These are phyloP conservation scores for Penicillium arizonense DNA, from an alignment of 495 filamentous ascomycete species.

Conservation along the genomic window DNA sequence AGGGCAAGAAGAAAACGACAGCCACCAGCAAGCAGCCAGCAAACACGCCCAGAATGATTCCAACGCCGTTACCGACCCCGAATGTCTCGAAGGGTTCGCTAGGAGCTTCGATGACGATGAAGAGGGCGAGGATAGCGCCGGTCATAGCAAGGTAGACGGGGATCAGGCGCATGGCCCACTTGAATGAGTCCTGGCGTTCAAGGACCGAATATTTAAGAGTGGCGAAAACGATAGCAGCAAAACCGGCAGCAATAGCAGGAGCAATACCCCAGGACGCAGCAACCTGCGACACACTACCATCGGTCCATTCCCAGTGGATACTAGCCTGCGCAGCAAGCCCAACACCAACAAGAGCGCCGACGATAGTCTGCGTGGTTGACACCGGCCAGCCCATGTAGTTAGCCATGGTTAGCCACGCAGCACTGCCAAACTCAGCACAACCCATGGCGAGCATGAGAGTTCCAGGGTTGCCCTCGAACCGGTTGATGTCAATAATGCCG, in stretches of 20 bases:
- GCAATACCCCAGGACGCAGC: not conserved
- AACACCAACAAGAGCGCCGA: not conserved
- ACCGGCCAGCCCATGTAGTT: not conserved
- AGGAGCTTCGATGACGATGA: too few relatives aligned
- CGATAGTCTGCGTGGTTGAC: not conserved
- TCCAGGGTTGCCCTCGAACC: not conserved
- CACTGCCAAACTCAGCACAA: not conserved
- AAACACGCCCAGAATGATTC: too few relatives aligned
- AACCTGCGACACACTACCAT: not conserved
- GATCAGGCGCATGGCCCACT: not conserved
- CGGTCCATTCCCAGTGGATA: not conserved
- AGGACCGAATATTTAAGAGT: not conserved
- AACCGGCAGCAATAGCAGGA: not conserved
- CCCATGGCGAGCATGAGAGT: not conserved
- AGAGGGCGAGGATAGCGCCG: not conserved
- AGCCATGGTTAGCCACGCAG: not conserved
- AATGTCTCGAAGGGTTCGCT: too few relatives aligned
- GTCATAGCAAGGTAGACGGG: not conserved
- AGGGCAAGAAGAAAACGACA: too few relatives aligned
- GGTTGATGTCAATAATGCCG: not conserved
- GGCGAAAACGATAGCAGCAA: not conserved
- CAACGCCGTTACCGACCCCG: too few relatives aligned
- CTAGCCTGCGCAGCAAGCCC: not conserved
- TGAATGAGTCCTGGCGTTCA: not conserved
- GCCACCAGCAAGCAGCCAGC: too few relatives aligned